These are phyloP conservation scores for Lactarius sp. DNA, from an alignment of 768 basidiomycete genomes.

Conservation along the genomic window DNA sequence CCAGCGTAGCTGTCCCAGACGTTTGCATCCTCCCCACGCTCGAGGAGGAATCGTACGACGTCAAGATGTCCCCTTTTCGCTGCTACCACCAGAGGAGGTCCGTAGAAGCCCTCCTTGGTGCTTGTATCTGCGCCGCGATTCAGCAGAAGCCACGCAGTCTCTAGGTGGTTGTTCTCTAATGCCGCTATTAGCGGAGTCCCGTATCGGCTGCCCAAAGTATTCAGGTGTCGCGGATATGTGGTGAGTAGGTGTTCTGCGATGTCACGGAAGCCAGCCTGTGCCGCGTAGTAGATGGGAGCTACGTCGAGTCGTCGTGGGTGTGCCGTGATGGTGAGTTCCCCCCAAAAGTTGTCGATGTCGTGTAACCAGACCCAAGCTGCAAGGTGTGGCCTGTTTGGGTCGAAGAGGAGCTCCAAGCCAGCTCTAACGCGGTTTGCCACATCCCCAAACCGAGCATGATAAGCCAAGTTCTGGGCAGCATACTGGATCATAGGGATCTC, in stretches of 20 bases:
- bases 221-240: conserved; percentile 2
- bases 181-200: conserved; percentile 13
- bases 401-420: conserved; percentile 4
- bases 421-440: conserved; percentile 1
- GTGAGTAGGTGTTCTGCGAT: conserved; percentile 1
- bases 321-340: background rate
- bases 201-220: conserved; percentile 10
- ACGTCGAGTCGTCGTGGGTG: conserved; percentile 1
- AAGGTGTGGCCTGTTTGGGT: conserved; percentile 12
- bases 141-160: conserved; percentile 9
- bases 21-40: conserved; percentile 6
- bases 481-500: conserved; percentile 15
- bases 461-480: conserved; percentile 11
- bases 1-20: conserved; percentile 10
- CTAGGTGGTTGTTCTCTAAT: conserved; percentile 7
- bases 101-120: conserved; percentile 8
- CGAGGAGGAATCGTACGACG: conserved; percentile 5
- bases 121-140: background rate
- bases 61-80: conserved; percentile 10
- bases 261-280: conserved; percentile 1
- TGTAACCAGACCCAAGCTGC: conserved; percentile 16
- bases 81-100: conserved; percentile 4
- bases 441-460: conserved; percentile 12
- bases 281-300: conserved; percentile 13
- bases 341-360: conserved; percentile 10